Evolutionary conservation across 805 yeast genomes (phyloP), one percentile per base, ranked within the genome.

Genomic region (Suhomyces emberorum): DNA sequence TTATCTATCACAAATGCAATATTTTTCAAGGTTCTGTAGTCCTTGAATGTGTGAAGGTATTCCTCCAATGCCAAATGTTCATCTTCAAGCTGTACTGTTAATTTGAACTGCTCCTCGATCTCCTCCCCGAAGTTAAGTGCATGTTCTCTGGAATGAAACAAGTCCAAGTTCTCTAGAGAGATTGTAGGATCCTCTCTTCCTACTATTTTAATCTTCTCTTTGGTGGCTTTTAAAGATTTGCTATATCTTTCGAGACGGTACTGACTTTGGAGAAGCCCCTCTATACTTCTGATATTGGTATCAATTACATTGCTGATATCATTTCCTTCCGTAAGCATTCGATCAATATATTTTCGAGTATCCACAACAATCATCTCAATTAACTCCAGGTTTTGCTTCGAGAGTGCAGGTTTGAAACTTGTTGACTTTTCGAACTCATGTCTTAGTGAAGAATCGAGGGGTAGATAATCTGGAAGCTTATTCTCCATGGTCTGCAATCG

Each of bases 1-100:
- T 79, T 68, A 2, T 68, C 56, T 12, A 79, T 50, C 5, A 83
- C 71, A 48, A 75, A 74, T 1, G 69, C 49, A 6, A 72, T 63
- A 28, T 69, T 69, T 28, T 64, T 65, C 22, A 76, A 42, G 32
- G 47, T 55, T 20, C 49, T 56, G 38, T 53, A 60, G 21, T 45
- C 39, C 4, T 24, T 30, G 30, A 47, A 42, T 1, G 31, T 11
- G 7, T 31, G 19, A 11, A 48, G 24, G 12, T 38, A 32, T n/a
- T 37, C 17, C 15, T 16, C 18, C 26, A 52, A 33, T 12, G 38
- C 35, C 11, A 16, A 17, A 18, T 39, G 32, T 7, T 5, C 26
- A n/a, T 23, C 26, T 9, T 23, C n/a, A 6, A 23, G 14, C 12
- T 23, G 12, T 14, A 8, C 5, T 5, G 6, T n/a, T 14, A 23